These are phyloP conservation scores for Chamaenerion angustifolium DNA, from an alignment of 345 rosid genomes.

Conservation along the genomic window DNA sequence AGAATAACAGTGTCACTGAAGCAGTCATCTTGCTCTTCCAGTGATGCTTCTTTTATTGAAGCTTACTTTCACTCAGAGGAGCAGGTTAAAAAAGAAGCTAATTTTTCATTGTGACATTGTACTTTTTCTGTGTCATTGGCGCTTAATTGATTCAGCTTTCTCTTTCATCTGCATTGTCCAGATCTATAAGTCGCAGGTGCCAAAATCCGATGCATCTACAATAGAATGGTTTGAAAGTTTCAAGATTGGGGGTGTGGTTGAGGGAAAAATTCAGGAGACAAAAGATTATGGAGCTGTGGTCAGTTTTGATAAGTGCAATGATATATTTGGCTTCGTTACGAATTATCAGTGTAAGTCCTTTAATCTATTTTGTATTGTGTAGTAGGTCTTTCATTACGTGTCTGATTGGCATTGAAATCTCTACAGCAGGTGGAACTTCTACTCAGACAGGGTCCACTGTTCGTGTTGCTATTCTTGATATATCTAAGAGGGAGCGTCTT, in stretches of 20 bases:
- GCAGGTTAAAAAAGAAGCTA: conserved; percentile 33
- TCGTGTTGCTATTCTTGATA: conserved; percentile 70
- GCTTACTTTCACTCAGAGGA: conserved; percentile 63
- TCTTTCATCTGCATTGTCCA: conserved; percentile 13
- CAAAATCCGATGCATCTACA: conserved; percentile 29
- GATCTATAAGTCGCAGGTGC: conserved; percentile 57
- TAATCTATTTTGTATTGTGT: conserved; percentile 1
- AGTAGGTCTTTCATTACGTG: conserved; percentile 2
- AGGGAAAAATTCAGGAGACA: conserved; percentile 60
- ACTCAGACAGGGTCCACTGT: conserved; percentile 44
- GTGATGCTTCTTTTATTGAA: conserved; percentile 67
- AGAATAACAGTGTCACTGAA: conserved; percentile 72
- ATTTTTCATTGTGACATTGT: not conserved
- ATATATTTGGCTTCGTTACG: conserved; percentile 72
- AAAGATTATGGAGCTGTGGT: conserved; percentile 77
- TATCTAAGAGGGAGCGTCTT: conserved; percentile 63
- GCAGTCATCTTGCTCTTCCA: conserved; percentile 78
- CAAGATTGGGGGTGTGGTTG: conserved; percentile 46
- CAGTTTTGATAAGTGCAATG: conserved; percentile 43
- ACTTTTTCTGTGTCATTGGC: conserved; percentile 1
- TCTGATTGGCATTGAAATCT: conserved; percentile 6
- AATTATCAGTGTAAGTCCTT: conserved; percentile 56
- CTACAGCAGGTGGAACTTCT: conserved; percentile 53
- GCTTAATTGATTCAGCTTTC: not conserved
- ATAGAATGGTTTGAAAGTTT: conserved; percentile 66